Base-by-base conservation (phyloP, 306 rosid species). In the Canavalia ensiformis region DNA sequence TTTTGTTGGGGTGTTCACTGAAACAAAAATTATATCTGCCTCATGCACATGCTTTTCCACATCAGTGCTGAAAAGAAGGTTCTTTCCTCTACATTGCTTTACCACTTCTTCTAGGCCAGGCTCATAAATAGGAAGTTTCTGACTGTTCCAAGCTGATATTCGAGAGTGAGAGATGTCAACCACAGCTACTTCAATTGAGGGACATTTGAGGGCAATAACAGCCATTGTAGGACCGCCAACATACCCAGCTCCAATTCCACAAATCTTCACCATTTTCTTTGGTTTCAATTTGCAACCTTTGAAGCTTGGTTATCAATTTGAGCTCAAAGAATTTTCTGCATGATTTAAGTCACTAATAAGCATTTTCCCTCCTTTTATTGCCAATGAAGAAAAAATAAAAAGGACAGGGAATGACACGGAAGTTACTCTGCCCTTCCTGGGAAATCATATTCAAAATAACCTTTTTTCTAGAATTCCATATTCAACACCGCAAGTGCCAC, bases 191-290 rank as follows among this genome's bases (percentile, higher is more conserved):
- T 90, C 92, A 63, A 90, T 90, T 39, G 86, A 72, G 3, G 97
- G 97, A 59, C 97, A 88, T 68, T 91, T 93, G 57, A 90, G 88
- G 10, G 97, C 97, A 25, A 93, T 87, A 12, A 93, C 93, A n/a
- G 94, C 94, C 97, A 91, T 93, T 28, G 97, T 91, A 3, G 97
- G 97, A 55, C 97, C 97, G 33, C 97, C 97, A 6, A 93, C 94
- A 39, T 91, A 93, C 5, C 97, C 97, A 7, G 97, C 97, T 74
- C 97, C 97, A 79, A 93, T 90, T 78, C 97, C 93, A 74, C 94
- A 93, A 13, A 93, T 87, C 89, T 93, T 91, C 84, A 93, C 88
- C 97, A 93, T 92, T 81, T 87, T 83, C 69, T 75, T 69, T 7
- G 56, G 79, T 44, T 60, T 11, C 80, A 77, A 39, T 68, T 83